Percentiles rank a stretch among this genome's conserved stretches.
Conservation (phyloP, 495 filamentous ascomycete genomes). For the Baudoinia panamericana region DNA sequence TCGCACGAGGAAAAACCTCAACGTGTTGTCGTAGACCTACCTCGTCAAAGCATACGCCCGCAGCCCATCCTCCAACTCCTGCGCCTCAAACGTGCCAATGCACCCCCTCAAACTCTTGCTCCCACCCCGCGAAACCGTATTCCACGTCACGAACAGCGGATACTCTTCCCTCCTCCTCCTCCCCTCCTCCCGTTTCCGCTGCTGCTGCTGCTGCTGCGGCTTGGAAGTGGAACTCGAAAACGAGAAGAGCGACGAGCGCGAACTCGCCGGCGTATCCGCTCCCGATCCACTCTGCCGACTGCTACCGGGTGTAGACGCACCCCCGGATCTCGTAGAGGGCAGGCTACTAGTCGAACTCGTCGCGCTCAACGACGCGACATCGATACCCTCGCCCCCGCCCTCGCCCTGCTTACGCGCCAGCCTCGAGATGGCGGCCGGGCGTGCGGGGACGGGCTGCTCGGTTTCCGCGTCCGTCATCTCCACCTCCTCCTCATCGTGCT, state of each 20-base stretch:
- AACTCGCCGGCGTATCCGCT: conserved; percentile 33
- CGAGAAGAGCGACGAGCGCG: conserved; percentile 35
- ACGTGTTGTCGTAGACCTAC: conserved; percentile 25
- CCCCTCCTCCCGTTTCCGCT: no score
- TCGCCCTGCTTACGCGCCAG: conserved; percentile 5
- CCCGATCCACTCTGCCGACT: conserved; percentile 34
- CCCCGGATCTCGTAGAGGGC: conserved; percentile 27
- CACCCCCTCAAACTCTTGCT: conserved; percentile 70
- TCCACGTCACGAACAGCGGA: conserved; percentile 95
- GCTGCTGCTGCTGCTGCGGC: no score
- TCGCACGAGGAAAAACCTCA: neutral
- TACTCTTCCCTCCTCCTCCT: conserved; percentile 26
- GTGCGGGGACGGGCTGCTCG: conserved; percentile 12
- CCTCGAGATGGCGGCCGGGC: conserved; percentile 18
- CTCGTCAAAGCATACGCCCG: conserved; percentile 74
- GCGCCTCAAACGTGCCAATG: conserved; percentile 87
- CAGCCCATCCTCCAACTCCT: conserved; percentile 59
- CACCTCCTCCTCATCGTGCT: conserved; percentile 23
- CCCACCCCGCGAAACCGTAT: conserved; percentile 47
- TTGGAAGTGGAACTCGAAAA: no score
- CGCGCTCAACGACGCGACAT: conserved; percentile 1
- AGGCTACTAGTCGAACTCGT: conserved; percentile 26
- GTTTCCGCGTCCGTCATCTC: conserved; percentile 22
- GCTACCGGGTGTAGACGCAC: conserved; percentile 36
- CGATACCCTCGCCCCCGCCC: no score